Conservation (phyloP, 2,329 filamentous ascomycete genomes). For the Calonectria leucothoes region DNA sequence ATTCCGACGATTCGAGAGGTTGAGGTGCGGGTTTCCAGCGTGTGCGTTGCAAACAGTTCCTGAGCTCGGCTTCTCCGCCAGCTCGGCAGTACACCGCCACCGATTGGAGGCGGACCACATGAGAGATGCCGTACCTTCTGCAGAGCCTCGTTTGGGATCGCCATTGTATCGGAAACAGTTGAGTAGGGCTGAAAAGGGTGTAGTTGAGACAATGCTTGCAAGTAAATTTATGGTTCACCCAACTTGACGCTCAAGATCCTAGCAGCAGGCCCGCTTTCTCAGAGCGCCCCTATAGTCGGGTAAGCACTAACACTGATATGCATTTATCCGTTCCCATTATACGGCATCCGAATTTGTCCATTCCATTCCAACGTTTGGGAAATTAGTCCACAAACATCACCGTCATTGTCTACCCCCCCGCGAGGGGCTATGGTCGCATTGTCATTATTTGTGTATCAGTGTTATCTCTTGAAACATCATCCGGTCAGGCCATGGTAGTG, state of each 20-base stretch:
- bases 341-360: background rate
- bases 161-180: conserved; percentile 70
- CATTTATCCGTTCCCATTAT: background rate
- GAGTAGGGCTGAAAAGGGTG: background rate
- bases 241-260: background rate
- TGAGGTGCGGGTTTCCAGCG: background rate
- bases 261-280: background rate
- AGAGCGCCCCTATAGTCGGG: background rate
- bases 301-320: background rate
- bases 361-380: background rate
- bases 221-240: conserved; percentile 2
- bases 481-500: background rate
- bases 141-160: conserved; percentile 92
- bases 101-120: background rate
- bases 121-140: conserved; percentile 76
- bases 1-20: background rate
- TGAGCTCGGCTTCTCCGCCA: background rate
- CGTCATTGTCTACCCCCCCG: background rate
- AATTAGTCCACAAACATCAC: background rate
- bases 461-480: background rate
- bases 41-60: background rate
- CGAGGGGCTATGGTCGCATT: background rate
- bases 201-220: background rate
- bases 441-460: background rate
- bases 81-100: background rate